phyloP scores from a whole-genome alignment of 768 basidiomycete species.

The Filobasidium wieringae region DNA sequence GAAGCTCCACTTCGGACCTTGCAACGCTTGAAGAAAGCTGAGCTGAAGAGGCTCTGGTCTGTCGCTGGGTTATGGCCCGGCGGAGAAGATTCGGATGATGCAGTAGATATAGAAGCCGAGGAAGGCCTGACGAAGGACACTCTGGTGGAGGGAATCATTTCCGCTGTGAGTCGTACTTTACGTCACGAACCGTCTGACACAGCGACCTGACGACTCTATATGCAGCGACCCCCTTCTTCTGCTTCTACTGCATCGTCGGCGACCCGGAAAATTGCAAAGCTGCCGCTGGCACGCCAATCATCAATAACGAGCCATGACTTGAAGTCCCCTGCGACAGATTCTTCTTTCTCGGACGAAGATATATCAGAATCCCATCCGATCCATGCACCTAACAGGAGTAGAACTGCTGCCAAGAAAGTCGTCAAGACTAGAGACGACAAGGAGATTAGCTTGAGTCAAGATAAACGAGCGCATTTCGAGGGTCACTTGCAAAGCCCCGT shows the following conservation, averaged over 20 bases:
- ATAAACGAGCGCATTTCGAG: conserved; percentile 26
- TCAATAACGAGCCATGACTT: conserved; percentile 7
- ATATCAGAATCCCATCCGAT: not conserved
- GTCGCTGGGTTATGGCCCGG: conserved; percentile 34
- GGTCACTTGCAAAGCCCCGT: conserved; percentile 28
- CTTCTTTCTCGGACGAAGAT: conserved; percentile 6
- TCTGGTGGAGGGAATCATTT: conserved; percentile 33
- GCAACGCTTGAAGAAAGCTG: conserved; percentile 30
- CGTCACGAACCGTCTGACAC: too few relatives aligned
- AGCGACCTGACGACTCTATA: not conserved
- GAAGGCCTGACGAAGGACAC: conserved; percentile 30
- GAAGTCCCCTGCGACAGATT: conserved; percentile 12
- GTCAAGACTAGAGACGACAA: not conserved
- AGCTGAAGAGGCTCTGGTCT: conserved; percentile 36
- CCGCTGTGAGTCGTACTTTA: conserved; percentile 20
- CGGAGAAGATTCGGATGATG: conserved; percentile 12
- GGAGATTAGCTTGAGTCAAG: not conserved
- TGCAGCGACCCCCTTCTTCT: not conserved
- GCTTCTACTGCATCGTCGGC: not conserved
- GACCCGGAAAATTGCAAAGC: not conserved
- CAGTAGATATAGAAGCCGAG: conserved; percentile 19
- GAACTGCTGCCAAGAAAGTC: not conserved
- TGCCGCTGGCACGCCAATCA: not conserved
- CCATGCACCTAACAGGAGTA: not conserved
- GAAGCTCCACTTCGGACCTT: conserved; percentile 30